phyloP scores from a whole-genome alignment of 495 filamentous ascomycete genomes.

The Podospora comata region DNA sequence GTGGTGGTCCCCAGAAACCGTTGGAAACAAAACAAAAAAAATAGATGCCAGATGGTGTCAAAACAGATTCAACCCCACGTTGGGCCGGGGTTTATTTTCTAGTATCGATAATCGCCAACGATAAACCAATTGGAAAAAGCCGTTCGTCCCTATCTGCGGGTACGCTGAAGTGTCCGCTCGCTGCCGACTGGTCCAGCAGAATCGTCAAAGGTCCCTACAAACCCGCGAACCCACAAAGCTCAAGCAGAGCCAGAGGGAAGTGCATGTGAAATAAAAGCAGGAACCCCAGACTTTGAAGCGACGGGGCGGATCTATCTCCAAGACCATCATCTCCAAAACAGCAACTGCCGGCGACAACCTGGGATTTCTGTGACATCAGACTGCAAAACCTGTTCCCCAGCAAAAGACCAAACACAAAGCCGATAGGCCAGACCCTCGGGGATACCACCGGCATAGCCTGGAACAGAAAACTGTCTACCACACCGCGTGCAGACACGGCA shows the following conservation, averaged over 20 bases:
- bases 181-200: background rate
- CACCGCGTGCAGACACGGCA: conserved; percentile 10
- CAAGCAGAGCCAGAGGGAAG: conserved; percentile 12
- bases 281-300: conserved; percentile 12
- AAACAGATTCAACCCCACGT: background rate
- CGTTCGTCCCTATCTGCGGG: background rate
- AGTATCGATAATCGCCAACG: background rate
- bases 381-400: conserved; percentile 6
- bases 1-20: conserved; percentile 8
- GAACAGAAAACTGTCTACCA: background rate
- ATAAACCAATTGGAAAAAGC: background rate
- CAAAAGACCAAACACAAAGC: background rate
- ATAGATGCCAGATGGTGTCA: background rate
- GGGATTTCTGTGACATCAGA: conserved; percentile 7
- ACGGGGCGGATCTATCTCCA: background rate
- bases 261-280: conserved; percentile 23
- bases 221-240: conserved; percentile 12
- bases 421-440: background rate
- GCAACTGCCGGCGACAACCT: background rate
- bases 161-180: background rate
- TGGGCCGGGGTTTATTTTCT: background rate
- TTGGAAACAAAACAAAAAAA: conserved; percentile 1
- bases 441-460: background rate
- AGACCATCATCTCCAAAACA: background rate
- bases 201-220: background rate